These are phyloP conservation scores for Chaetomium strumarium DNA, from an alignment of 2,329 filamentous ascomycete genomes.

Conservation along the genomic window DNA sequence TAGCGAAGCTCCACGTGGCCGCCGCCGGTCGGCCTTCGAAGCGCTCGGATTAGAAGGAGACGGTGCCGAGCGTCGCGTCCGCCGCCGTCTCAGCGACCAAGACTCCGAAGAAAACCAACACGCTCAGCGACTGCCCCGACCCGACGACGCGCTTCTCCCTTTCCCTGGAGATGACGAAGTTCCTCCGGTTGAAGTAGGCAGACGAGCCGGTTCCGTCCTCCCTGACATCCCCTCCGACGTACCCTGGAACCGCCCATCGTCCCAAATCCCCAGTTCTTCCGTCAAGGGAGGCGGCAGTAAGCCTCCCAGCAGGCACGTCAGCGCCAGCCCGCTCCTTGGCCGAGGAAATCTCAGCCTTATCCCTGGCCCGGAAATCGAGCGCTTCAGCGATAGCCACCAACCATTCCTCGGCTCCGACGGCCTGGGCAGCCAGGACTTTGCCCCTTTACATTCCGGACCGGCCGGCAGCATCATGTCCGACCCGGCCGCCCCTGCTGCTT, in stretches of 20 bases:
- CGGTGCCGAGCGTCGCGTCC: constrained; percentile 24
- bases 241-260: constrained; percentile 49
- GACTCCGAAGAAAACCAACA: constrained; percentile 9
- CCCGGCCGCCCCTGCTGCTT: constrained; percentile 20
- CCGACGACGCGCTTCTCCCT: neutral
- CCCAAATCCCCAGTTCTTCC: constrained; percentile 42
- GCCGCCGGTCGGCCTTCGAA: constrained; percentile 39
- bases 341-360: constrained; percentile 17
- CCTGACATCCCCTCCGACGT: constrained; percentile 55
- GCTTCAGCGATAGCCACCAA: constrained; percentile 39
- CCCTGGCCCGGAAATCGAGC: constrained; percentile 36
- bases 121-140: constrained; percentile 4
- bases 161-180: constrained; percentile 26
- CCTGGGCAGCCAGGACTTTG: constrained; percentile 22
- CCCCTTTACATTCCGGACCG: constrained; percentile 28
- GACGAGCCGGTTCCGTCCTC: constrained; percentile 60
- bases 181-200: constrained; percentile 54
- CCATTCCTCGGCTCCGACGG: constrained; percentile 29
- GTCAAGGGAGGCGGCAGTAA: constrained; percentile 37
- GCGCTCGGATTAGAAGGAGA: constrained; percentile 37
- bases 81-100: constrained; percentile 19
- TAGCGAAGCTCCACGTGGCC: constrained; percentile 22
- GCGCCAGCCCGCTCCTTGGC: constrained; percentile 34
- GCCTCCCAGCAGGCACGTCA: constrained; percentile 29
- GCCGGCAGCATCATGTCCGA: constrained; percentile 4